Conservation (phyloP, 352 stramenopile genomes). For the Phytophthora syringae region DNA sequence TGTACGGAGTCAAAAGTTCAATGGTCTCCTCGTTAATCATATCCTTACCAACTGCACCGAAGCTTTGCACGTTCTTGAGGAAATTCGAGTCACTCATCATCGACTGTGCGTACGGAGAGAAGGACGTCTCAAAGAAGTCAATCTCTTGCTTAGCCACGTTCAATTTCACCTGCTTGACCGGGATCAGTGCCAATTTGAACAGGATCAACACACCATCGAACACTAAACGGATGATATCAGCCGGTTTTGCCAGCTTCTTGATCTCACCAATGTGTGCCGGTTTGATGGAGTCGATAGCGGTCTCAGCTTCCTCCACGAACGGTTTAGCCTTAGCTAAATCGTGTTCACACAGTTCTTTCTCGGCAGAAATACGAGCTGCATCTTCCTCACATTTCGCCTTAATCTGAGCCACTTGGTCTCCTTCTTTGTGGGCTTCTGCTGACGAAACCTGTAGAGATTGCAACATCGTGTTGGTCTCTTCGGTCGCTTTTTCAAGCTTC, state of each 20-base stretch:
- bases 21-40: conserved; percentile 99
- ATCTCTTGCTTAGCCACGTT: conserved; percentile 98
- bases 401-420: conserved; percentile 96
- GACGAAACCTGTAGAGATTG: conserved; percentile 95
- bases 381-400: conserved; percentile 98
- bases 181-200: conserved; percentile 93
- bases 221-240: conserved; percentile 98
- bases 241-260: conserved; percentile 97
- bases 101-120: conserved; percentile 94
- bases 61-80: conserved; percentile 96
- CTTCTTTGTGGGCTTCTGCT: conserved; percentile 97
- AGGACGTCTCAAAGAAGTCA: conserved; percentile 97
- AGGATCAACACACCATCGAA: conserved; percentile 98
- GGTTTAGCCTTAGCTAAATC: conserved; percentile 98
- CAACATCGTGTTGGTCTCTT: conserved; percentile 98
- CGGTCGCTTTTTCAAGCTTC: conserved; percentile 96
- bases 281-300: conserved; percentile 98
- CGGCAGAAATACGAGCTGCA: conserved; percentile 92
- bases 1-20: conserved; percentile 96
- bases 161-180: conserved; percentile 94
- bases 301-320: conserved; percentile 98
- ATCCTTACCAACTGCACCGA: conserved; percentile 96
- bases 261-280: conserved; percentile 98
- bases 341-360: conserved; percentile 95
- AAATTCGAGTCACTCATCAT: conserved; percentile 98